Percentiles rank a stretch among this genome's conserved stretches.
Conservation (phyloP, 352 stramenopile genomes). For the Globisporangium cystogenes region DNA sequence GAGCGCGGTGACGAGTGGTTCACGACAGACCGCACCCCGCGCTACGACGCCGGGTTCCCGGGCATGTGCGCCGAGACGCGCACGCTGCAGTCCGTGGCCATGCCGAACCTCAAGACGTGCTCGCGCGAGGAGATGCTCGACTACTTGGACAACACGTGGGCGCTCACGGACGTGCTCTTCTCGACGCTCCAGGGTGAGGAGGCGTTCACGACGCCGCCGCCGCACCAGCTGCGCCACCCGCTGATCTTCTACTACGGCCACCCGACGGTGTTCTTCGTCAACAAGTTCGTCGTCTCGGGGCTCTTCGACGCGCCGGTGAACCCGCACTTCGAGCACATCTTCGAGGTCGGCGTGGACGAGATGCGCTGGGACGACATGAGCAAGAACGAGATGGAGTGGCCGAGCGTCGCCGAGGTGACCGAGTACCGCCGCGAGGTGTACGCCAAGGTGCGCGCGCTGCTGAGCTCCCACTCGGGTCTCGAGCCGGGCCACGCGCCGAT, state of each 20-base stretch:
- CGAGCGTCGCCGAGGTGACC: slow-evolving; percentile 85
- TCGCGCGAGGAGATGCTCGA: slow-evolving; percentile 85
- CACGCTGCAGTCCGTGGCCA: slow-evolving; percentile 51
- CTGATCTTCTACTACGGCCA: slow-evolving; percentile 99
- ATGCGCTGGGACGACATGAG: slow-evolving; percentile 99
- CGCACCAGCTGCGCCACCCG: slow-evolving; percentile 93
- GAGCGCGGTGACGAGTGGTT: slow-evolving; percentile 67
- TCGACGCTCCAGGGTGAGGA: slow-evolving; percentile 87
- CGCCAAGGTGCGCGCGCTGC: slow-evolving; percentile 75
- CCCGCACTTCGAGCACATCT: slow-evolving; percentile 93
- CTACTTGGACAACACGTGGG: slow-evolving; percentile 96
- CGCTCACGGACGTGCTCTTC: slow-evolving; percentile 93
- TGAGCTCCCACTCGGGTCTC: slow-evolving; percentile 86
- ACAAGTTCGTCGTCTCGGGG: slow-evolving; percentile 94
- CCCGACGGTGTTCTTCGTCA: slow-evolving; percentile 94
- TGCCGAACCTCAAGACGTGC: slow-evolving; percentile 82
- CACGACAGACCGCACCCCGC: slow-evolving; percentile 57
- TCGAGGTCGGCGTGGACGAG: slow-evolving; percentile 97
- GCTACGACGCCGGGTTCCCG: slow-evolving; percentile 49
- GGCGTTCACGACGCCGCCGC: slow-evolving; percentile 87
- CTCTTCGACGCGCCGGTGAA: slow-evolving; percentile 89
- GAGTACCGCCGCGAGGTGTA: slow-evolving; percentile 93
- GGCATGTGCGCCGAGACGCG: slow-evolving; percentile 35
- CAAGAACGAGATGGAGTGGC: slow-evolving; percentile 96
- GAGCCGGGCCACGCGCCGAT: slow-evolving; percentile 70